Percentiles rank a stretch among this genome's conserved stretches.
These are phyloP conservation scores for Blastobotrys raffinosifermentans DNA, from an alignment of 1,139 yeast genomes.

Conservation along the genomic window DNA sequence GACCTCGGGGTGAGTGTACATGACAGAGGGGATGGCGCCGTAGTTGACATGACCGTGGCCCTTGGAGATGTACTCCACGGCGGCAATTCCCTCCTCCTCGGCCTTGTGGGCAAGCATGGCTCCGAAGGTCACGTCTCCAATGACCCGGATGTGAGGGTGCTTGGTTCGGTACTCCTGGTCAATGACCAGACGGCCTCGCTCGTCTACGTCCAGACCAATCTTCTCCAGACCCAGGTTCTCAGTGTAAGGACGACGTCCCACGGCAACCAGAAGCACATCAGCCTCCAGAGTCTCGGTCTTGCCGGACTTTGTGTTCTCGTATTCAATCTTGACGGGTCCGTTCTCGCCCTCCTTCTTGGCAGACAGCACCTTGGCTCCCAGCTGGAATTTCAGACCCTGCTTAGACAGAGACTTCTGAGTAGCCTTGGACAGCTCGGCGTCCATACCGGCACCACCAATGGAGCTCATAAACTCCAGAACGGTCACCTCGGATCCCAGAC, in stretches of 20 bases:
- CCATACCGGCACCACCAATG: conserved; percentile 95
- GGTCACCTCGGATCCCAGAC: conserved; percentile 94
- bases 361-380: conserved; percentile 82
- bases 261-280: conserved; percentile 91
- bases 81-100: conserved; percentile 99
- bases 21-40: conserved; percentile 94
- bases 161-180: conserved; percentile 92
- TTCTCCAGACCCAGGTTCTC: conserved; percentile 84
- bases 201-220: conserved; percentile 83
- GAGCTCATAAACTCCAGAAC: conserved; percentile 85
- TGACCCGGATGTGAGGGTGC: conserved; percentile 88
- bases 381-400: conserved; percentile 92
- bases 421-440: conserved; percentile 84
- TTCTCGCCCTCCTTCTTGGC: conserved; percentile 85
- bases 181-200: conserved; percentile 87
- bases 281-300: conserved; percentile 75
- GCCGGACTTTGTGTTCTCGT: conserved; percentile 85
- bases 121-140: conserved; percentile 98
- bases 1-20: conserved; percentile 99
- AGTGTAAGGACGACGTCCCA: conserved; percentile 98
- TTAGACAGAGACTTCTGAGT: conserved; percentile 85
- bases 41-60: conserved; percentile 99
- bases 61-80: conserved; percentile 84
- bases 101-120: conserved; percentile 99
- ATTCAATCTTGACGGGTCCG: conserved; percentile 73